phyloP scores from a whole-genome alignment of 345 rosid genomes.

The Bruguiera gymnorhiza region DNA sequence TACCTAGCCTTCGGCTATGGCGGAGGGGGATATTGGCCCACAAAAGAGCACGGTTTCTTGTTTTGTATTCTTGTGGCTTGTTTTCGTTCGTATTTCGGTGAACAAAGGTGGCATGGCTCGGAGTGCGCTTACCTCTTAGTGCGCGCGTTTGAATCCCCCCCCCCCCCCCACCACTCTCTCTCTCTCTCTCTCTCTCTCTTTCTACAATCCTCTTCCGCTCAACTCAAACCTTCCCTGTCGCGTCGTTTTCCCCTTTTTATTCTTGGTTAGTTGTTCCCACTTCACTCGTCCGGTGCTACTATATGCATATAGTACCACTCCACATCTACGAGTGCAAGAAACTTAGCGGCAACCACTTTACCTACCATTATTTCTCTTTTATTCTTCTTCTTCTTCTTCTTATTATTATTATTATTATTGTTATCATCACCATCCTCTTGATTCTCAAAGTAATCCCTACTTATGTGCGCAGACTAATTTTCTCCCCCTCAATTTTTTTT shows the following conservation, averaged over 20 bases:
- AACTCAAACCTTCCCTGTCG: too few species aligned
- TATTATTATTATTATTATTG: not conserved
- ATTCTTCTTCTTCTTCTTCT: not conserved
- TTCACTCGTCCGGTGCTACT: not conserved
- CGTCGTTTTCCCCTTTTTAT: not conserved
- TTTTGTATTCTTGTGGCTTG: conserved; percentile 1
- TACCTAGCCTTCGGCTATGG: conserved; percentile 52
- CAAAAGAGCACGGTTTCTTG: conserved; percentile 3
- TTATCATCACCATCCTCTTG: not conserved
- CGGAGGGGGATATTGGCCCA: conserved; percentile 57
- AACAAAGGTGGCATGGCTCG: not conserved
- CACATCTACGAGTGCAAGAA: conserved; percentile 15
- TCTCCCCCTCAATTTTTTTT: too few species aligned
- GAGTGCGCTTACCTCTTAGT: conserved; percentile 22
- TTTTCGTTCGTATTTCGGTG: not conserved
- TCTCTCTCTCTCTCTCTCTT: conserved; percentile 14
- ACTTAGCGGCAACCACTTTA: conserved; percentile 15
- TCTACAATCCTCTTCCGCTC: not conserved
- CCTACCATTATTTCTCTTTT: conserved; percentile 2
- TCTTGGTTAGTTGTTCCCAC: not conserved
- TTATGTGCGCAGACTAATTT: not conserved
- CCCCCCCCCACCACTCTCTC: conserved; percentile 3
- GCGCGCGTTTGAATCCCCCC: conserved; percentile 36
- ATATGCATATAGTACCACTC: not conserved
- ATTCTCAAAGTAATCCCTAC: not conserved